These are phyloP conservation scores for Pestalotiopsis sp. DNA, from an alignment of 2,329 filamentous ascomycete species.

Conservation along the genomic window DNA sequence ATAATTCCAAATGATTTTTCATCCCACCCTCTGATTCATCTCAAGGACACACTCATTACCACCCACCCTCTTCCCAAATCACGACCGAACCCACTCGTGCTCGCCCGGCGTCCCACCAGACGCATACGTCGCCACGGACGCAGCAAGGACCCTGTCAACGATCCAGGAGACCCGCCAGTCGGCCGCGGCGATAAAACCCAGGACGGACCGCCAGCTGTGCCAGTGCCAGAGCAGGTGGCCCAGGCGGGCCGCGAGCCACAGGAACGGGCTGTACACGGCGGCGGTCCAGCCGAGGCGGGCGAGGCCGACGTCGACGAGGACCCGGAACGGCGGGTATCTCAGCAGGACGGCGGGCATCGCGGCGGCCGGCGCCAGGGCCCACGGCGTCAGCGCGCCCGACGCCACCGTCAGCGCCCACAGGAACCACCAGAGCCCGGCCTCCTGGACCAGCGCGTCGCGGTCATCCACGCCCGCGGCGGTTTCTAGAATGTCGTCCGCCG, in stretches of 20 bases:
- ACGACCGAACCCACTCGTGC: neutral
- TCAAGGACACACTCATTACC: neutral
- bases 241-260: neutral
- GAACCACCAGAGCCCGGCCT: conserved; percentile 20
- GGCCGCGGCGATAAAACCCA: neutral
- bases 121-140: neutral
- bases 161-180: neutral
- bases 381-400: conserved; percentile 1
- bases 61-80: neutral
- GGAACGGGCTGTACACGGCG: conserved; percentile 5
- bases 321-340: conserved; percentile 7
- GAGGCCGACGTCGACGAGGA: conserved; percentile 10
- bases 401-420: conserved; percentile 21
- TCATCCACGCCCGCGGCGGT: conserved; percentile 4
- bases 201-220: neutral
- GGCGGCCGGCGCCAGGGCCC: conserved; percentile 6
- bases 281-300: conserved; percentile 12
- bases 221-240: neutral
- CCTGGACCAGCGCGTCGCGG: conserved; percentile 16
- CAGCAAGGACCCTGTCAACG: neutral
- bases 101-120: neutral
- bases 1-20: neutral
- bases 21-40: neutral
- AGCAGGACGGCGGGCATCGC: conserved; percentile 9
- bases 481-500: neutral